phyloP scores from a whole-genome alignment of 208 protist species.

The Angomonas ambiguus region DNA sequence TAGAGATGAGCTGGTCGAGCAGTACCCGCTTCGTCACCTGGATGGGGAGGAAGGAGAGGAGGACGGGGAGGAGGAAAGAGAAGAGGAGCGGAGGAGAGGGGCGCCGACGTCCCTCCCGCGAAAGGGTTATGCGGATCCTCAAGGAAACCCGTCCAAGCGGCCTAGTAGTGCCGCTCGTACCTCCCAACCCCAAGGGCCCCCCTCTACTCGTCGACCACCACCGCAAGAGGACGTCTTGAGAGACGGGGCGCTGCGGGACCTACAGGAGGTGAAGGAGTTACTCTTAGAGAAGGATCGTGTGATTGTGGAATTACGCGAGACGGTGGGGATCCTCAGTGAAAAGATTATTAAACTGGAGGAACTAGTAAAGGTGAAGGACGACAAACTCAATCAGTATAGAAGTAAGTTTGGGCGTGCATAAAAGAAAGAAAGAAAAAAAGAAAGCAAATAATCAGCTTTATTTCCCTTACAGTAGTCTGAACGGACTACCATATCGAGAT shows the following conservation, averaged over 20 bases:
- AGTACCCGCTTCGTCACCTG: neutral
- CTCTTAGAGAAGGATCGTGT: conserved; percentile 89
- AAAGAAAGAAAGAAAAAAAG: neutral
- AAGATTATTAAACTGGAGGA: conserved; percentile 96
- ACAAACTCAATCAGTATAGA: conserved; percentile 86
- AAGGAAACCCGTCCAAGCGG: neutral
- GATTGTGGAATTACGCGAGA: conserved; percentile 89
- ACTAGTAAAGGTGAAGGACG: conserved; percentile 94
- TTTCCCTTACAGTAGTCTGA: neutral
- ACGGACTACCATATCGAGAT: neutral
- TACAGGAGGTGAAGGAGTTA: conserved; percentile 34
- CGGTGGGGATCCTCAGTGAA: conserved; percentile 82
- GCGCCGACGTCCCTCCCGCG: conserved; percentile 1
- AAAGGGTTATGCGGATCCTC: neutral
- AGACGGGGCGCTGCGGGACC: conserved; percentile 8
- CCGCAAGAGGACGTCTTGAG: neutral
- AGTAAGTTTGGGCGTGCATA: conserved; percentile 45
- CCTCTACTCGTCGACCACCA: neutral
- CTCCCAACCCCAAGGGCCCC: neutral
- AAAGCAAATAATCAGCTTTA: neutral
- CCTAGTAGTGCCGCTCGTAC: neutral
- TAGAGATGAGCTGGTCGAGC: conserved; percentile 7
- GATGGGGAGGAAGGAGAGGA: neutral
- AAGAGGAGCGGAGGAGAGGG: conserved; percentile 5
- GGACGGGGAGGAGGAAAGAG: neutral